Conservation (phyloP, 805 yeast species). For the Candida vaughaniae region DNA sequence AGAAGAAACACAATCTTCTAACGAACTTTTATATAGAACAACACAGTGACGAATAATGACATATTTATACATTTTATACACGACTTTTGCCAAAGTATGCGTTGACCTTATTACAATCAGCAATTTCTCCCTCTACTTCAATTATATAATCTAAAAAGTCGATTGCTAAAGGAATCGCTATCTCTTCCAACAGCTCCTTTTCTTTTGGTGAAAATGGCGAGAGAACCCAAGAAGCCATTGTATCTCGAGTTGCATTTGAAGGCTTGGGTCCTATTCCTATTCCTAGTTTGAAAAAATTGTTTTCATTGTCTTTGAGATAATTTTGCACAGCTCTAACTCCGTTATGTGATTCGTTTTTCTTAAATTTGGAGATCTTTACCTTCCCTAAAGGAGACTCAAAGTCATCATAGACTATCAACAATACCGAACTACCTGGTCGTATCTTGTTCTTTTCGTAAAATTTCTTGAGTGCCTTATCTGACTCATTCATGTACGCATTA, state of each 20-base stretch:
- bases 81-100: constrained; percentile 13
- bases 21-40: background rate
- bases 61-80: background rate
- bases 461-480: constrained; percentile 27
- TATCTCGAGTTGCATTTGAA: constrained; percentile 26
- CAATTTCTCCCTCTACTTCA: constrained; percentile 18
- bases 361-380: constrained; percentile 28
- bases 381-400: constrained; percentile 33
- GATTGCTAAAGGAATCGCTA: constrained; percentile 14
- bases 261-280: constrained; percentile 47
- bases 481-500: constrained; percentile 41
- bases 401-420: constrained; percentile 37
- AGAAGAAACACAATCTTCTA: background rate
- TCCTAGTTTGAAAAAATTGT: constrained; percentile 29
- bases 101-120: constrained; percentile 28
- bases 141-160: constrained; percentile 22
- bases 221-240: constrained; percentile 44
- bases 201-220: constrained; percentile 29
- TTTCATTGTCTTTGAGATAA: constrained; percentile 3
- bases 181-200: constrained; percentile 14
- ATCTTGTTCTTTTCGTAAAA: constrained; percentile 17
- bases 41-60: background rate
- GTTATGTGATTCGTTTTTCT: constrained; percentile 40
- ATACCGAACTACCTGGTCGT: constrained; percentile 14
- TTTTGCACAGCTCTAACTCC: constrained; percentile 31